Percentiles rank a stretch among this genome's conserved stretches.
phyloP scores from a whole-genome alignment of 164 flowering plant genomes.

The Piper betle region DNA sequence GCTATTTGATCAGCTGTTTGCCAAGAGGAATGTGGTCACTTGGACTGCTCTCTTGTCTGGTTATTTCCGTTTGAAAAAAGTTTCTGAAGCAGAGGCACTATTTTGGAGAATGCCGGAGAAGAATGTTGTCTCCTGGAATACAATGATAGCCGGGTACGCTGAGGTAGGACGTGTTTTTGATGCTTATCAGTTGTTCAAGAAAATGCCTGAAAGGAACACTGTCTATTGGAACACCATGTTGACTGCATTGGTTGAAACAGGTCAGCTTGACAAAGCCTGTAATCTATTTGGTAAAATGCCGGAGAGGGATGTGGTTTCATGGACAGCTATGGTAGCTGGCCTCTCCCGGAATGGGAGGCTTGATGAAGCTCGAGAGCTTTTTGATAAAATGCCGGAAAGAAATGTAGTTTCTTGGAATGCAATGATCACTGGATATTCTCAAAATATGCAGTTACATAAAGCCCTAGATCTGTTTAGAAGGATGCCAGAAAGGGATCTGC shows the following conservation, averaged over 20 bases:
- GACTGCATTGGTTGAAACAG: slow-evolving; percentile 6
- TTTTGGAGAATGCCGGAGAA: slow-evolving; percentile 9
- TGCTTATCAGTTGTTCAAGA: slow-evolving; percentile 5
- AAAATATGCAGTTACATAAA: slow-evolving; percentile 1
- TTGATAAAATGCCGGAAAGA: slow-evolving; percentile 6
- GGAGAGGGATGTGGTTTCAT: slow-evolving; percentile 6
- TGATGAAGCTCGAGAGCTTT: slow-evolving; percentile 3
- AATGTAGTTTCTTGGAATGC: slow-evolving; percentile 9
- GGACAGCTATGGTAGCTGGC: slow-evolving; percentile 5
- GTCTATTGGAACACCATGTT: slow-evolving; percentile 11
- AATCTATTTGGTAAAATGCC: slow-evolving; percentile 3
- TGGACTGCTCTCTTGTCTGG: slow-evolving; percentile 13
- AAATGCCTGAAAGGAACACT: slow-evolving; percentile 6
- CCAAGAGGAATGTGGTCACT: slow-evolving; percentile 8
- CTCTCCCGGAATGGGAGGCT: slow-evolving; percentile 5
- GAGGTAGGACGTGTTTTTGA: slow-evolving; percentile 3
- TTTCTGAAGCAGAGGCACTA: slow-evolving; percentile 11
- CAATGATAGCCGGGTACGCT: slow-evolving; percentile 10
- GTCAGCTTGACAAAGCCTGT: slow-evolving; percentile 5
- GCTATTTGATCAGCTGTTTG: slow-evolving; percentile 1
- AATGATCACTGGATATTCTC: slow-evolving; percentile 4
- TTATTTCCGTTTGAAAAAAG: slow-evolving; percentile 2
- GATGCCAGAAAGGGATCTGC: slow-evolving; percentile 7
- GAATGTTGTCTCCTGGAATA: slow-evolving; percentile 12
- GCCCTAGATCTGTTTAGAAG: neutral